Evolutionary conservation across 2,329 filamentous ascomycete genomes (phyloP).

Genomic region (Aspergillus sp.): DNA sequence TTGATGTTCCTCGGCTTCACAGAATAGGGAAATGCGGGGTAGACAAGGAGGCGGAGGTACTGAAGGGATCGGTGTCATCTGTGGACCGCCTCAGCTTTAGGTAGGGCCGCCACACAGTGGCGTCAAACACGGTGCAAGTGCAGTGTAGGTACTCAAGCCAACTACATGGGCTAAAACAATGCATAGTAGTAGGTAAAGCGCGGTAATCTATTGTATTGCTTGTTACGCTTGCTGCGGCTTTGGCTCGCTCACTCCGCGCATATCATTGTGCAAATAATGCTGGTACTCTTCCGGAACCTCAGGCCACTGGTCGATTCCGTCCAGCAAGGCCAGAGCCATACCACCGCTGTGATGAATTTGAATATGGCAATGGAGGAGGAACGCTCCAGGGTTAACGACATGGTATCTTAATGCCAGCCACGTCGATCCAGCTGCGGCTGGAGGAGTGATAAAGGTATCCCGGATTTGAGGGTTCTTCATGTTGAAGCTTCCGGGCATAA

Average conservation of each 20-base stretch:
- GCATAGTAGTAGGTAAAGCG: neutral
- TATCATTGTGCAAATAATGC: too few relatives aligned
- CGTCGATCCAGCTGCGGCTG: conserved; percentile 34
- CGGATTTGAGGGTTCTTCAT: conserved; percentile 59
- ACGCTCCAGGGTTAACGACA: conserved; percentile 58
- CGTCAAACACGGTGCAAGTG: too few relatives aligned
- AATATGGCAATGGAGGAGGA: conserved; percentile 63
- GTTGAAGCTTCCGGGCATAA: conserved; percentile 59
- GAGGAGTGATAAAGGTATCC: conserved; percentile 53
- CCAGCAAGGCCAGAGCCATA: conserved; percentile 59
- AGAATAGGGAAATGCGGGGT: neutral
- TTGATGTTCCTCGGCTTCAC: neutral
- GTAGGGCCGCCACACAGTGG: too few relatives aligned
- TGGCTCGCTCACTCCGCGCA: neutral
- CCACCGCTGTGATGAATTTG: conserved; percentile 59
- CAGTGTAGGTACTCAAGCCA: too few relatives aligned
- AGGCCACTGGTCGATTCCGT: conserved; percentile 44
- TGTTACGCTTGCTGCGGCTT: neutral
- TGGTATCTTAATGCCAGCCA: conserved; percentile 61
- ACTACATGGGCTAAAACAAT: too few relatives aligned
- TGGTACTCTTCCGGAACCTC: conserved; percentile 32
- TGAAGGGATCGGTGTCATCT: too few relatives aligned
- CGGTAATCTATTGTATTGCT: neutral
- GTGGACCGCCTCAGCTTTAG: too few relatives aligned
- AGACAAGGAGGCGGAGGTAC: neutral